These are phyloP conservation scores for Rubia peregrina DNA, from an alignment of 305 asterid genomes.

Conservation along the genomic window DNA sequence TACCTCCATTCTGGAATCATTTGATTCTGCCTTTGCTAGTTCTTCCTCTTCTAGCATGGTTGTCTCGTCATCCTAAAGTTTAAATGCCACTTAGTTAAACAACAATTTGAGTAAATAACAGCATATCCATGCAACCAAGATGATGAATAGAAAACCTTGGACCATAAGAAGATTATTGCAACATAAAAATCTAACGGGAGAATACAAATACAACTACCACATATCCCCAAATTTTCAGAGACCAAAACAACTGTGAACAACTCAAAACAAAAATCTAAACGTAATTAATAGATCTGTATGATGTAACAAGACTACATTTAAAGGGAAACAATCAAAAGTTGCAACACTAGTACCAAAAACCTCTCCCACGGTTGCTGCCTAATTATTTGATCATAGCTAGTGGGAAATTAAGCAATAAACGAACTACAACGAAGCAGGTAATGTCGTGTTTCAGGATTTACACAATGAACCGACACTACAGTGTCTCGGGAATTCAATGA, in stretches of 20 bases:
- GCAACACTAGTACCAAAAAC: neutral
- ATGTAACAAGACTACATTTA: neutral
- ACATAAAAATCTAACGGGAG: neutral
- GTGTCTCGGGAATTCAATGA: neutral
- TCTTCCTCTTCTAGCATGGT: slow-evolving; percentile 92
- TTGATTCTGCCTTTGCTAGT: slow-evolving; percentile 60
- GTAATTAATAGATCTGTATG: neutral
- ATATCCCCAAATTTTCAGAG: neutral
- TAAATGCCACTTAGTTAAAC: neutral
- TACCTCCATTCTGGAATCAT: slow-evolving; percentile 62
- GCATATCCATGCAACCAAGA: no score
- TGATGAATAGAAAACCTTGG: neutral
- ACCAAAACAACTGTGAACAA: neutral
- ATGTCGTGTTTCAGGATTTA: neutral
- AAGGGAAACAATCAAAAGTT: neutral
- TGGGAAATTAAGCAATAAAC: neutral
- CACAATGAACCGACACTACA: neutral
- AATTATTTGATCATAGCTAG: neutral
- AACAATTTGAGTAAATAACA: neutral
- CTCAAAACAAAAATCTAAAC: neutral
- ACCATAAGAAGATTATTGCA: neutral
- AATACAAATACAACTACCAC: neutral
- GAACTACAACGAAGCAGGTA: neutral
- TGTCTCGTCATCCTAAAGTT: slow-evolving; percentile 86
- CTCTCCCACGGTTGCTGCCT: no score